A percentile compares a stretch with the other conserved stretches of the same genome.
These are phyloP conservation scores for Coemansia sp. DNA, from an alignment of 192 early-diverging fungal species.

Conservation along the genomic window DNA sequence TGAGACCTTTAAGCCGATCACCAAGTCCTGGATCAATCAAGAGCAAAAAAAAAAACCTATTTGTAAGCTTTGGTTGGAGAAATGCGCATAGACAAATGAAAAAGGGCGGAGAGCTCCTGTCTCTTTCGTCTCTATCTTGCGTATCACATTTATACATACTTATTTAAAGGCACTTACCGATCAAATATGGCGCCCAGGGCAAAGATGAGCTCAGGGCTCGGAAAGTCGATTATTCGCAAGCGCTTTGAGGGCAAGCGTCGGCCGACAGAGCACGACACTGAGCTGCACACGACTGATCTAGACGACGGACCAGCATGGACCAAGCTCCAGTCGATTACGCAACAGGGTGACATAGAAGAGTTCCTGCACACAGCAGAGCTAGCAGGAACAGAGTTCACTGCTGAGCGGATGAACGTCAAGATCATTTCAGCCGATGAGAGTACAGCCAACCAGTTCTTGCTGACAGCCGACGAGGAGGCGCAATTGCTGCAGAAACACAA, in stretches of 20 bases:
- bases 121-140: background rate
- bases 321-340: conserved; percentile 91
- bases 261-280: conserved; percentile 49
- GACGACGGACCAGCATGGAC: conserved; percentile 83
- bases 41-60: conserved; percentile 9
- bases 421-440: conserved; percentile 67
- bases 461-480: conserved; percentile 75
- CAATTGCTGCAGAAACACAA: conserved; percentile 75
- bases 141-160: background rate
- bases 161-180: background rate
- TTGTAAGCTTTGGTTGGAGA: conserved; percentile 1
- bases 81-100: background rate
- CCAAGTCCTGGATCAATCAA: background rate
- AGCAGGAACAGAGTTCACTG: conserved; percentile 92
- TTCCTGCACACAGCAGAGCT: conserved; percentile 94
- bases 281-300: conserved; percentile 80
- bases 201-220: conserved; percentile 47
- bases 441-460: conserved; percentile 77
- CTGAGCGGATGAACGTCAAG: conserved; percentile 73
- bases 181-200: conserved; percentile 30
- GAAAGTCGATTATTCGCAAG: conserved; percentile 50
- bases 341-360: conserved; percentile 95
- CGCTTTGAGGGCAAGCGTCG: conserved; percentile 55
- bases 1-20: background rate
- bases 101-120: background rate